Evolutionary conservation across 2,329 filamentous ascomycete genomes (phyloP), one percentile per base, ranked within the genome.

Genomic region (Tothia fuscella): DNA sequence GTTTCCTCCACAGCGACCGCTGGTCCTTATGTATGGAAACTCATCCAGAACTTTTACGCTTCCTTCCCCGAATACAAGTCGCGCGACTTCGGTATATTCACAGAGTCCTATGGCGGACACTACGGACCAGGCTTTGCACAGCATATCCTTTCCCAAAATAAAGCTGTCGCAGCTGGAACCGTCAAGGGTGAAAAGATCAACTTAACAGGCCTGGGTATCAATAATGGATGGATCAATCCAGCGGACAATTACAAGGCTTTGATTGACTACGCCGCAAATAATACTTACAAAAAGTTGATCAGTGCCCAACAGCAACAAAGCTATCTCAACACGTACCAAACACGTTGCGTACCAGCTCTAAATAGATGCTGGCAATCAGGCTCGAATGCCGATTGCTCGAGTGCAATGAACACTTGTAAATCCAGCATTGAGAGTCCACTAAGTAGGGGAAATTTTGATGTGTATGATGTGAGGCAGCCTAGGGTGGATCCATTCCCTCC

Each of bases 221-320:
- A 74, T 56, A 76, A 76, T 50, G 71, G 70, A 20, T 74, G 69
- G 59, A 65, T 72, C 44, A 72, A 77, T 48, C 56, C 63, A 6
- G 52, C 54, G 12, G 52, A 57, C 2, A 65, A 69, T 46, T 62
- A 65, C 41, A 61, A 65, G 5, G 47, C 53, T 4, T 53, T 56
- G 34, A 51, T 59, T 21, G 52, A 58, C 39, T 60, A 51, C 39
- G 50, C 48, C 17, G 48, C 51, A 36, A 54, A 53, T 41, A 60
- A 61, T 43, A 51, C 58, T 13, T 68, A 68, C 50, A 58, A 58
- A 20, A 50, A 55, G 13, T 51, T 69, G 17, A 67, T 68, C 50
- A 55, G 55, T 14, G 46, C 48, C 5, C 49, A 57, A 2, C 50
- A 58, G 31, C 51, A 58, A 28, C 51, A 49, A 9, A 46, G 49